Evolutionary conservation across 2,329 filamentous ascomycete species (phyloP).

Genomic region (Curvularia sp.): DNA sequence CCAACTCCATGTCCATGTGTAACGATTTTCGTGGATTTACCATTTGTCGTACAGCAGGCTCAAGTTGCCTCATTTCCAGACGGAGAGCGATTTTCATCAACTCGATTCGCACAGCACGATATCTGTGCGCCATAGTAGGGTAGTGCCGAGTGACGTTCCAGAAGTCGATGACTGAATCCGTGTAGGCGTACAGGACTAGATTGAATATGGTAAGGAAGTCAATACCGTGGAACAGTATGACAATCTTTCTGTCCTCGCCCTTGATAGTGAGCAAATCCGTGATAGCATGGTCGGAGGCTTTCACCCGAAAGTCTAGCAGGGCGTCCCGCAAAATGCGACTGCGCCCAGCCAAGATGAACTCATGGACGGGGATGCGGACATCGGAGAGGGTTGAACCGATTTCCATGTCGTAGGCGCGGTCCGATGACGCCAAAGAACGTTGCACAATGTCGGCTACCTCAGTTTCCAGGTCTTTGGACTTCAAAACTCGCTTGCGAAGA

Average conservation of each 20-base stretch:
- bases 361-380: constrained; percentile 78
- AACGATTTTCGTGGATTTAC: constrained; percentile 68
- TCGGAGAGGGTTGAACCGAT: constrained; percentile 67
- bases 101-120: constrained; percentile 80
- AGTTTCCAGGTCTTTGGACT: constrained; percentile 69
- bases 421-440: constrained; percentile 45
- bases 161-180: constrained; percentile 78
- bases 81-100: constrained; percentile 83
- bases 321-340: constrained; percentile 69
- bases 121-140: constrained; percentile 71
- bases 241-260: constrained; percentile 58
- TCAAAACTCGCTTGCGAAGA: constrained; percentile 65
- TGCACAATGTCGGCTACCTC: constrained; percentile 62
- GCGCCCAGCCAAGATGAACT: constrained; percentile 78
- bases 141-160: constrained; percentile 80
- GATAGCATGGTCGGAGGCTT: constrained; percentile 61
- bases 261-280: constrained; percentile 68
- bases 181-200: constrained; percentile 79
- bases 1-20: constrained; percentile 72
- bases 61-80: constrained; percentile 74
- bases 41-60: constrained; percentile 79
- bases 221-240: constrained; percentile 71
- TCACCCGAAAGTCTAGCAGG: constrained; percentile 65
- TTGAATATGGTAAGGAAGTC: constrained; percentile 84
- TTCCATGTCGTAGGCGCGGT: constrained; percentile 54